phyloP scores from a whole-genome alignment of 164 flowering plant species.

The Amborella trichopoda region DNA sequence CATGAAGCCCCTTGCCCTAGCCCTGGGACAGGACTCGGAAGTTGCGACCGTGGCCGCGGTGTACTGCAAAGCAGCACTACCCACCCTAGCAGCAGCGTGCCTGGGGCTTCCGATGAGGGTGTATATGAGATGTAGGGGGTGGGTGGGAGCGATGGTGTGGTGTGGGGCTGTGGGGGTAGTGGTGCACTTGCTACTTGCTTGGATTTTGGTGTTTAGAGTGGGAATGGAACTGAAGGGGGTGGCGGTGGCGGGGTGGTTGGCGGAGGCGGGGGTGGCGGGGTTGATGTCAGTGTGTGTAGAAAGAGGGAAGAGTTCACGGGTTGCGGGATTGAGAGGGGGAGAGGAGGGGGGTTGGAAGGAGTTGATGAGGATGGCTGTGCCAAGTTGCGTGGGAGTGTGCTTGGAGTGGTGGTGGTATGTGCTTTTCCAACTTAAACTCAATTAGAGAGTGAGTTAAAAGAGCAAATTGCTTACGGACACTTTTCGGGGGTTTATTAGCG shows the following conservation, averaged over 20 bases:
- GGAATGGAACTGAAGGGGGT: slow-evolving; percentile 54
- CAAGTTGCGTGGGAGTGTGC: slow-evolving; percentile 78
- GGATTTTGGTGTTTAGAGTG: slow-evolving; percentile 35
- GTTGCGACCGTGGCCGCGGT: slow-evolving; percentile 40
- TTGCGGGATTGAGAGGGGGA: slow-evolving; percentile 33
- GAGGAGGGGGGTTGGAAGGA: slow-evolving; percentile 34
- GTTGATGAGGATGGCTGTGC: slow-evolving; percentile 43
- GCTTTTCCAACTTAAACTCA: no score
- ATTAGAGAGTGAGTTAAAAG: no score
- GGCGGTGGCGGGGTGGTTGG: slow-evolving; percentile 34
- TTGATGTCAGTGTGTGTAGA: slow-evolving; percentile 77
- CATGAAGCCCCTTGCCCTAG: slow-evolving; percentile 53
- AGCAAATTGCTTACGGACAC: no score
- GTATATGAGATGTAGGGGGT: slow-evolving; percentile 63
- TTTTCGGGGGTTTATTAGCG: no score
- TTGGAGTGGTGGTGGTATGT: slow-evolving; percentile 99
- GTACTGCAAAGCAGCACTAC: slow-evolving; percentile 56
- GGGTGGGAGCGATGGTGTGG: slow-evolving; percentile 73
- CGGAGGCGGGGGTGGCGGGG: slow-evolving; percentile 36
- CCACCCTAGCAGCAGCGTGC: slow-evolving; percentile 70
- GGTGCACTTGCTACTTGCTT: slow-evolving; percentile 48
- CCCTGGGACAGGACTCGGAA: slow-evolving; percentile 48
- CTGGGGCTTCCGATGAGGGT: slow-evolving; percentile 75
- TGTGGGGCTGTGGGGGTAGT: slow-evolving; percentile 33
- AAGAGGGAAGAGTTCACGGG: no score